A percentile compares a stretch with the other conserved stretches of the same genome.
Conservation (phyloP, 2,329 filamentous ascomycete genomes). For the Apiospora sp. region DNA sequence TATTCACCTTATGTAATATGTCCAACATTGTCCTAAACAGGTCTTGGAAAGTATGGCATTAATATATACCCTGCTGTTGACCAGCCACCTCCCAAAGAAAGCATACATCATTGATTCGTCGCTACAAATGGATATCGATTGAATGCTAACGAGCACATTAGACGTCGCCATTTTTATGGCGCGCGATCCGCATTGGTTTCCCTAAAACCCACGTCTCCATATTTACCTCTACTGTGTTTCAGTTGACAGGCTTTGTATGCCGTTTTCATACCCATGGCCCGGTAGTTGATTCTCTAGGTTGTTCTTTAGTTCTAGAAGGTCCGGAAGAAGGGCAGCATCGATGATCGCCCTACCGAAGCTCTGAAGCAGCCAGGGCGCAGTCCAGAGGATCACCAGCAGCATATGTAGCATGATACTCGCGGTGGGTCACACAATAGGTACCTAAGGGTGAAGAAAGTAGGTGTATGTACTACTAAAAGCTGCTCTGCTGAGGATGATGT, state of each 20-base stretch:
- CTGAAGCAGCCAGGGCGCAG: not conserved
- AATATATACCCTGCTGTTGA: not conserved
- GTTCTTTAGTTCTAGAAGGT: conserved; percentile 6
- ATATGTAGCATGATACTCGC: not conserved
- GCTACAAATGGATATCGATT: not conserved
- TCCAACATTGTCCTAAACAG: not conserved
- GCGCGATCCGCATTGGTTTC: conserved; percentile 15
- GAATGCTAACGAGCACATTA: not conserved
- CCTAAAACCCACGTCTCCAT: not conserved
- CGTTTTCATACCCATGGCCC: conserved; percentile 14
- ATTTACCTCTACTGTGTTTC: conserved; percentile 14
- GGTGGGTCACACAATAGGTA: not conserved
- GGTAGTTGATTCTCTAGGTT: conserved; percentile 7
- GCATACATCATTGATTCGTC: not conserved
- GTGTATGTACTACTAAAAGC: not conserved
- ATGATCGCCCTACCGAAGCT: not conserved
- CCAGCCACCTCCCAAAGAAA: not conserved
- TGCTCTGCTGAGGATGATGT: conserved; percentile 3
- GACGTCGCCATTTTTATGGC: not conserved
- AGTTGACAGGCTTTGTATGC: conserved; percentile 1
- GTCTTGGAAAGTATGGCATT: not conserved
- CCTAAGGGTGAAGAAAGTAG: not conserved
- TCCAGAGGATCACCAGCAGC: not conserved
- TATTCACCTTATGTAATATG: not conserved
- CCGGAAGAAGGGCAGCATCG: not conserved